Percentiles rank a stretch among this genome's conserved stretches.
Conservation (phyloP, 768 basidiomycete species). For the Russula abietina region DNA sequence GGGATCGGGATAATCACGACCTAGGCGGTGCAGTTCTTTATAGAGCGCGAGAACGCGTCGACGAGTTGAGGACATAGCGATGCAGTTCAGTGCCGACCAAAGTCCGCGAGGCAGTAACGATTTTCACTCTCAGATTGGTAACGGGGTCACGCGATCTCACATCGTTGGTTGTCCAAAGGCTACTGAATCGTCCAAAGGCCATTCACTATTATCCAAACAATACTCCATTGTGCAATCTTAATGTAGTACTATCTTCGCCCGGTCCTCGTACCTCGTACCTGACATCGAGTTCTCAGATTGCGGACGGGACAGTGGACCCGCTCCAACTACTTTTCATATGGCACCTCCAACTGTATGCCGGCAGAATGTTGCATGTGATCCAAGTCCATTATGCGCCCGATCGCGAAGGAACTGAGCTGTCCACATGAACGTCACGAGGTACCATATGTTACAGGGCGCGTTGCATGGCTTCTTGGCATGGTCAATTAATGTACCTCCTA, state of each 20-base stretch:
- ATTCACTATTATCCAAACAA: no score
- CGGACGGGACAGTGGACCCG: neutral
- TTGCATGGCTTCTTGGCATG: neutral
- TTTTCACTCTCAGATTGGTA: neutral
- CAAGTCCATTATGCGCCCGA: neutral
- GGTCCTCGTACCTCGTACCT: neutral
- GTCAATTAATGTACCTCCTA: neutral
- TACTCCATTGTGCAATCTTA: no score
- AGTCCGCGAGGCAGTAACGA: neutral
- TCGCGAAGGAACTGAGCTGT: neutral
- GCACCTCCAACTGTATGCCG: neutral
- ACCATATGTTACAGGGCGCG: neutral
- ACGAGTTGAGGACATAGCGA: conserved; percentile 38
- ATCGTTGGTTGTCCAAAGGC: no score
- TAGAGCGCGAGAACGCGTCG: conserved; percentile 66
- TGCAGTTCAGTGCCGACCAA: neutral
- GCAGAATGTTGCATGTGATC: neutral
- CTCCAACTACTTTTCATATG: no score
- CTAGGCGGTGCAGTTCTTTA: conserved; percentile 76
- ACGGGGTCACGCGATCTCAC: neutral
- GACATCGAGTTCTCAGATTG: neutral
- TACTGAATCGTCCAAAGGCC: no score
- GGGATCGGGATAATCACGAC: conserved; percentile 77
- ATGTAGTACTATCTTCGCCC: neutral
- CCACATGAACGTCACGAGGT: neutral